These are phyloP conservation scores for Ambrosia trifida DNA, from an alignment of 129 eudicot genomes.

Conservation along the genomic window DNA sequence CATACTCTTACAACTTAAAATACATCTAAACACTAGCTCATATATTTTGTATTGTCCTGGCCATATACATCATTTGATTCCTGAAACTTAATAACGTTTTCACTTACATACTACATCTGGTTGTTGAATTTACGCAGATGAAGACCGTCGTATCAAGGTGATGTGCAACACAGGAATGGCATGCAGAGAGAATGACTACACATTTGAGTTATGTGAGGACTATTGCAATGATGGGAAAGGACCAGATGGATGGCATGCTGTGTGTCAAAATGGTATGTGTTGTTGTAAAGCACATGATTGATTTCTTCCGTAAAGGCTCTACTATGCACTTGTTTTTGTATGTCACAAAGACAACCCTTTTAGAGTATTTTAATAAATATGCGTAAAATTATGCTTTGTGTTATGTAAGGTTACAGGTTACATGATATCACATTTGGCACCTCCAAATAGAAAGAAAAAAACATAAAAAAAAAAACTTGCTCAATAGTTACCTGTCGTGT, in stretches of 20 bases:
- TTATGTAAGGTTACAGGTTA: too few relatives aligned
- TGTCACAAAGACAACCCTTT: too few relatives aligned
- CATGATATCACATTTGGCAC: too few relatives aligned
- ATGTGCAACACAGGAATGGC: constrained; percentile 28
- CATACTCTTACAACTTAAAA: too few relatives aligned
- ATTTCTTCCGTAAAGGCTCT: too few relatives aligned
- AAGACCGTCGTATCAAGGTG: neutral
- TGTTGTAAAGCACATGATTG: constrained; percentile 19
- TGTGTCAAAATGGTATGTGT: constrained; percentile 3
- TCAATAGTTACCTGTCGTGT: too few relatives aligned
- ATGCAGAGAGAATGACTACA: constrained; percentile 23
- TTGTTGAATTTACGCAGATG: neutral
- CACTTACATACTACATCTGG: neutral
- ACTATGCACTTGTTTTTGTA: too few relatives aligned
- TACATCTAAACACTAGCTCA: too few relatives aligned
- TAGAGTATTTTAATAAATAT: too few relatives aligned
- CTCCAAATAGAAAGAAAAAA: too few relatives aligned
- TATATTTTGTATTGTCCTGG: neutral
- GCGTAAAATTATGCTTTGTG: too few relatives aligned
- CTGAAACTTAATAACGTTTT: neutral
- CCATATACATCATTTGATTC: neutral
- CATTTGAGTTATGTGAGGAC: constrained; percentile 13
- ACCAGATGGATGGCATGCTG: constrained; percentile 24
- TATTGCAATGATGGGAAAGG: constrained; percentile 17
- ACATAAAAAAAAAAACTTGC: too few relatives aligned